Evolutionary conservation across 2,329 filamentous ascomycete genomes (phyloP).

Genomic region (Fusarium luffae): DNA sequence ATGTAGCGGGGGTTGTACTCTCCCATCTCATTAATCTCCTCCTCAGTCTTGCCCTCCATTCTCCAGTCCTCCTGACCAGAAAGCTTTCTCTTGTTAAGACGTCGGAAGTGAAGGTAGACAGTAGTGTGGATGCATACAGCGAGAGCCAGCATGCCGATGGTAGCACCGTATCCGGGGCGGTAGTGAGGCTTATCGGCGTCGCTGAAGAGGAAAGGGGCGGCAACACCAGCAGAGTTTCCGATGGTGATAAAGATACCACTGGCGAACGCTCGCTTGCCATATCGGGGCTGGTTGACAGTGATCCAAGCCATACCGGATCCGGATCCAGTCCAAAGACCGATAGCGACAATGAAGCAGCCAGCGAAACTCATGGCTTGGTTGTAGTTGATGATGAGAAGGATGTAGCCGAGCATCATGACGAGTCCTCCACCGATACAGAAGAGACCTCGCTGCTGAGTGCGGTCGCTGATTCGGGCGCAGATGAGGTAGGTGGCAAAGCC

Average conservation of each 20-base stretch:
- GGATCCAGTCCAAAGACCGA: slow-evolving; percentile 61
- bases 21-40: slow-evolving; percentile 57
- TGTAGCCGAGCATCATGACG: slow-evolving; percentile 67
- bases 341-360: slow-evolving; percentile 69
- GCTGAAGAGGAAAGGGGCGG: slow-evolving; percentile 68
- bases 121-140: slow-evolving; percentile 46
- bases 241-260: slow-evolving; percentile 70
- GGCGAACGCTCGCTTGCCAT: slow-evolving; percentile 72
- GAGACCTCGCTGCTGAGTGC: slow-evolving; percentile 65
- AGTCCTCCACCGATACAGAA: slow-evolving; percentile 64
- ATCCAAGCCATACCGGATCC: slow-evolving; percentile 55
- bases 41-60: slow-evolving; percentile 54
- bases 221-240: slow-evolving; percentile 71
- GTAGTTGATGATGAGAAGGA: slow-evolving; percentile 65
- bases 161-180: slow-evolving; percentile 62
- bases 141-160: slow-evolving; percentile 59
- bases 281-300: slow-evolving; percentile 69
- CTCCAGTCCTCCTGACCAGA: slow-evolving; percentile 53
- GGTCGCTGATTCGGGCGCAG: slow-evolving; percentile 68
- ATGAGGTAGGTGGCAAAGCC: slow-evolving; percentile 71
- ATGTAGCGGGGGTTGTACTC: slow-evolving; percentile 53
- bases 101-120: slow-evolving; percentile 47
- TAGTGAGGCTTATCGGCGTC: slow-evolving; percentile 57
- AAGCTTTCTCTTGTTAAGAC: slow-evolving; percentile 51
- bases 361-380: slow-evolving; percentile 70